Evolutionary conservation across 2,329 filamentous ascomycete species (phyloP), one percentile per base, ranked within the genome.

Genomic region (Ceratocystis diversiconidia): DNA sequence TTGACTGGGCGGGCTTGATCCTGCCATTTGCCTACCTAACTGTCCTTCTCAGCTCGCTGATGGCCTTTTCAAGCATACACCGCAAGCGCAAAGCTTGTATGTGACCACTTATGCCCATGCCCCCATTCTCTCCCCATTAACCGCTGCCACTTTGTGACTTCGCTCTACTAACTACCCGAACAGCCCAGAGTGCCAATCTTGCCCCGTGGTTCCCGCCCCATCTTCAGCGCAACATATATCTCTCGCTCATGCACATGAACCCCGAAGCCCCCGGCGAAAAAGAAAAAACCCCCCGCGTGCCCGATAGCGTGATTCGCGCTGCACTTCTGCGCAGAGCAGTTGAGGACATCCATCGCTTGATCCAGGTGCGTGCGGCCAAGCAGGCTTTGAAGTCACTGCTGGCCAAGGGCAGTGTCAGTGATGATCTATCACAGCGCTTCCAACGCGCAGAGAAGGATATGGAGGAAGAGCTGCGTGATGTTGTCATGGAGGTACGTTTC

Each of bases 341-440:
- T 44, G 92, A 97, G 75, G 92, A 97, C 74, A 95, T 99, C 73
- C 85, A 88, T 73, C 86, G 94, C 69, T 89, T 99, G 69, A 87
- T 97, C 72, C 85, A 94, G 74, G 84, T 99, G 72, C 85, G 92
- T 72, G 88, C 84, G 66, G 88, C 90, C 70, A 99, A 97, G 79
- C 88, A 89, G 71, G 90, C 94, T 6, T 85, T 95, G 72, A 87
- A 88, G 73, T 83, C 86, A 28, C 78, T 99, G 70, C 76, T 97
- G 71, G 90, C 95, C 76, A 82, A 90, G 69, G 94, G 94, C 61
- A 95, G 90, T 72, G 91, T 99, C 1, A 92, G 94, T 15, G 94
- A 99, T 74, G 94, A 99, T 75, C 77, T 99, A 70, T 96, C 91
- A 88, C 90, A 96, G 79, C 82, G 92, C 48, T 96, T 97, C 75